phyloP scores from a whole-genome alignment of 1,139 yeast genomes.

The Blastobotrys petasosporus region DNA sequence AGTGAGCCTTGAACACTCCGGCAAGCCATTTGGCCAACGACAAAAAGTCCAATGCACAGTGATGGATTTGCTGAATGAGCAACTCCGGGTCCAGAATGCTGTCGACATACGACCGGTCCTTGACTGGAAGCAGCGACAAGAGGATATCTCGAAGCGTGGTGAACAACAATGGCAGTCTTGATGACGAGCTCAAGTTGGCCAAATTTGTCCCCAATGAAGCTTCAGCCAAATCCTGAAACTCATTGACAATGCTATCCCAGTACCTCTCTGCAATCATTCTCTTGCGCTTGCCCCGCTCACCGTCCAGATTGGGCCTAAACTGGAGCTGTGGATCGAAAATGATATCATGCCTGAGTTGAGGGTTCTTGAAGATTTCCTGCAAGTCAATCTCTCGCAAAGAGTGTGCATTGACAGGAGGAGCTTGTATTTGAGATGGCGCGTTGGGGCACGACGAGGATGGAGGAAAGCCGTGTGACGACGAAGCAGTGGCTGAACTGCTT shows the following conservation, averaged over 20 bases:
- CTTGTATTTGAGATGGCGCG: conserved; percentile 31
- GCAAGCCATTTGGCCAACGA: conserved; percentile 67
- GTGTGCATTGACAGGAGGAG: conserved; percentile 86
- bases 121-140: conserved; percentile 67
- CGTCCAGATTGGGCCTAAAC: conserved; percentile 86
- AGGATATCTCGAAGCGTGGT: conserved; percentile 72
- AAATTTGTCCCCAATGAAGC: conserved; percentile 5
- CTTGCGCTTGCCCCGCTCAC: conserved; percentile 81
- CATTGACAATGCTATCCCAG: conserved; percentile 72
- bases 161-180: conserved; percentile 61
- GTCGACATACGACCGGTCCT: conserved; percentile 63
- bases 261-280: conserved; percentile 69
- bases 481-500: conserved; percentile 8
- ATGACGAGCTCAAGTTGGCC: conserved; percentile 18
- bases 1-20: conserved; percentile 66
- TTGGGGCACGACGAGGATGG: conserved; percentile 14
- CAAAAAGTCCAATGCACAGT: conserved; percentile 62
- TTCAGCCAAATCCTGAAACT: conserved; percentile 36
- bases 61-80: conserved; percentile 66
- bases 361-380: conserved; percentile 83
- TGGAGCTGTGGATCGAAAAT: conserved; percentile 89
- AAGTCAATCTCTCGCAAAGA: conserved; percentile 81
- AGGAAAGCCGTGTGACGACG: conserved; percentile 5
- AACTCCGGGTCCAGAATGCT: conserved; percentile 76
- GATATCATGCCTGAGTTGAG: conserved; percentile 88